Conservation (phyloP, 805 yeast genomes). For the Vanderwaltozyma yarrowii region DNA sequence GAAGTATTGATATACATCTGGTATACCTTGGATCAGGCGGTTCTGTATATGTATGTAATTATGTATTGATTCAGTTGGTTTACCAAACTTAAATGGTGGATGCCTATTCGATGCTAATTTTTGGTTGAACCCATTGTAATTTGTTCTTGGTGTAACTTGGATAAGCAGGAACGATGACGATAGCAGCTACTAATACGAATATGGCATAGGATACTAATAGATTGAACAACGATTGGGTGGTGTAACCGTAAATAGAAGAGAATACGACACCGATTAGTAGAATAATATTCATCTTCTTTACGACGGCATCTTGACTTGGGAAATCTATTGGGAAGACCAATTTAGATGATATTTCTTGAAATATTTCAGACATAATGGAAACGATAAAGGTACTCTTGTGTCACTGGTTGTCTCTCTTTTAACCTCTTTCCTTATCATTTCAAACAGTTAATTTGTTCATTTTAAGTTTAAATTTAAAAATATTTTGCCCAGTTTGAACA, state of each 20-base stretch:
- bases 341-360: constrained; percentile 19
- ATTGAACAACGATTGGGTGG: constrained; percentile 34
- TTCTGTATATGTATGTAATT: too few species aligned
- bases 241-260: constrained; percentile 40
- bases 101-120: constrained; percentile 4
- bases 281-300: constrained; percentile 7
- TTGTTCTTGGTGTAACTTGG: constrained; percentile 42
- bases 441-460: too few species aligned
- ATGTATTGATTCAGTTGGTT: too few species aligned
- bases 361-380: constrained; percentile 24
- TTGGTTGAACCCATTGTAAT: constrained; percentile 36
- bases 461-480: too few species aligned
- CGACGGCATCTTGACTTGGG: constrained; percentile 21
- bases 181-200: constrained; percentile 26
- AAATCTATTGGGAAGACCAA: constrained; percentile 29
- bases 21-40: too few species aligned
- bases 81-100: too few species aligned
- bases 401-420: too few species aligned
- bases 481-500: too few species aligned
- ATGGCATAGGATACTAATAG: constrained; percentile 33
- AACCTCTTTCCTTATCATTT: too few species aligned
- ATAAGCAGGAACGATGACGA: constrained; percentile 49
- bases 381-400: too few species aligned
- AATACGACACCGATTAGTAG: constrained; percentile 22
- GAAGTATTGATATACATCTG: too few species aligned